Percentiles rank a stretch among this genome's conserved stretches.
phyloP scores from a whole-genome alignment of 106 monocot genomes.

The Amphibolis antarctica region DNA sequence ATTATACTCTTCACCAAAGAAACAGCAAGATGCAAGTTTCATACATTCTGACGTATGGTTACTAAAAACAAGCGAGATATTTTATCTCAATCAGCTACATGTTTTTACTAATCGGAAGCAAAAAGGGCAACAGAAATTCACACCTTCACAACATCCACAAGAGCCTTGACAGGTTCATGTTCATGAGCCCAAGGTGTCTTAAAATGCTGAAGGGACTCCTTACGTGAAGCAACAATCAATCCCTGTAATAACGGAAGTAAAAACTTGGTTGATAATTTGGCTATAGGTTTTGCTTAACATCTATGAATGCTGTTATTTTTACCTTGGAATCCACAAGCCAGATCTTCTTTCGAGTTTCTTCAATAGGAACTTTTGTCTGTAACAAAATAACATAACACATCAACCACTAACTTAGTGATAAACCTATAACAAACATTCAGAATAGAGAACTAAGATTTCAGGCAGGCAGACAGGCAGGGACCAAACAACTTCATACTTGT shows the following conservation, averaged over 20 bases:
- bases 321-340: slow-evolving; percentile 96
- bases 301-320: not conserved
- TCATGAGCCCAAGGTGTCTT: slow-evolving; percentile 94
- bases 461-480: too few species aligned
- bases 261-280: not conserved
- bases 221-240: slow-evolving; percentile 58
- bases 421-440: not conserved
- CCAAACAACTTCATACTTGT: slow-evolving; percentile 22
- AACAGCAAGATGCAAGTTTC: too few species aligned
- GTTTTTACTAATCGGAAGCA: too few species aligned
- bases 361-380: slow-evolving; percentile 54
- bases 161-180: slow-evolving; percentile 49
- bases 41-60: too few species aligned
- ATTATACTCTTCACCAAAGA: too few species aligned
- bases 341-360: slow-evolving; percentile 74
- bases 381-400: not conserved
- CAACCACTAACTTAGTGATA: not conserved
- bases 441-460: not conserved
- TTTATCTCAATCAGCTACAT: too few species aligned
- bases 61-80: too few species aligned
- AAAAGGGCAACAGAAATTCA: not conserved
- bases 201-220: slow-evolving; percentile 67
- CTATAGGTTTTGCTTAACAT: not conserved
- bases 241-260: slow-evolving; percentile 21
- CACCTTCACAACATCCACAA: slow-evolving; percentile 69